Base-by-base conservation (phyloP, 2,329 filamentous ascomycete species). In the Amylocarpus encephaloides region DNA sequence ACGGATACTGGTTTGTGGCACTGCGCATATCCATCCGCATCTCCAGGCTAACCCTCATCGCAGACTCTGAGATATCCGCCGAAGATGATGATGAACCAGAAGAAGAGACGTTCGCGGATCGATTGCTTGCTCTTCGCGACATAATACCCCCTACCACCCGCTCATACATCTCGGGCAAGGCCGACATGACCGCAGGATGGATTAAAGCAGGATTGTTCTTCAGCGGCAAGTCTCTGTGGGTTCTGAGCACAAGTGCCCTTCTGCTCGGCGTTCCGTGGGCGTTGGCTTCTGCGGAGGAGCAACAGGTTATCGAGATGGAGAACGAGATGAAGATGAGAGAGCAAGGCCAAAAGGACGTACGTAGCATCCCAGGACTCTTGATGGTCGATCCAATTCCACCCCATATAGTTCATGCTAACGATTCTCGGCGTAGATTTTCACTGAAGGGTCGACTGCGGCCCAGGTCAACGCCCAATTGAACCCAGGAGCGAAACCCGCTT, bases 271-370 rank as follows among this genome's bases (percentile, higher is more conserved):
- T 97, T 46, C 93, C 93, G 49, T 97, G 90, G 77, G 91, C 90
- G 52, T 76, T 98, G 61, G 92, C 90, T 51, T 92, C 90, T 68
- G 84, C 86, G 57, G 93, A 98, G 77, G 93, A 98, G 76, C 90
- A 96, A 78, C 88, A 95, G 76, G 83, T 95, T 68, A 78, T 92
- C 59, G 92, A 95, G 76, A 94, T 96, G 89, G 93, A 98, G 82
- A 83, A 90, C 71, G 92, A 96, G 75, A 90, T 91, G 80, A 84
- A 86, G 70, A 93, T 95, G 88, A 86, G 93, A 70, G 88, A 95
- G 79, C 82, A 86, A 65, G 89, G 89, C 57, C 85, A 41, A 16
- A 47, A 86, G 66, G 88, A 95, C 75, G 81, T 85, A 60, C 43
- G 44, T 30, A n/a, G 19, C 10, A 43, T 39, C 18, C 15, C 9